Percentiles rank a stretch among this genome's conserved stretches.
Evolutionary conservation across 257 asterid genomes (phyloP).

Genomic region (Penstemon eatonii): DNA sequence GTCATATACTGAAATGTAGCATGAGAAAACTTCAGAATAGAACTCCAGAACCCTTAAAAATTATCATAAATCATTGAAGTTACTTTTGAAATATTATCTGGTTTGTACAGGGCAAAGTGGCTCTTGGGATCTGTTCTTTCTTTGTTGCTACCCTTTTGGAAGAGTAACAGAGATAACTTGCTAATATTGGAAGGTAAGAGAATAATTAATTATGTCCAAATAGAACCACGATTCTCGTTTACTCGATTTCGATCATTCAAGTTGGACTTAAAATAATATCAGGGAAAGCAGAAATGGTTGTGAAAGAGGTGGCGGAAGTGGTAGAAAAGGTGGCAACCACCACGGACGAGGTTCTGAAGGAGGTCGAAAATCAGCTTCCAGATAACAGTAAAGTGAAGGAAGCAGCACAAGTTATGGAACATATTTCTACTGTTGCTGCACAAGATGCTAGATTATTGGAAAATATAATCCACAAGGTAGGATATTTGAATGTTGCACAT

Average conservation of each 20-base stretch:
- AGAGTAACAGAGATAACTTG: conserved; percentile 47
- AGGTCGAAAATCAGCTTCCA: conserved; percentile 55
- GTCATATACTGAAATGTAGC: background rate
- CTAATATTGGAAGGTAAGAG: conserved; percentile 55
- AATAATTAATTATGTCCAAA: too few relatives aligned
- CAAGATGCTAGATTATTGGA: conserved; percentile 54
- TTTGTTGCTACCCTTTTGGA: conserved; percentile 57
- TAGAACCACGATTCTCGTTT: too few relatives aligned
- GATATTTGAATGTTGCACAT: too few relatives aligned
- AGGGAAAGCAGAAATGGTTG: conserved; percentile 52
- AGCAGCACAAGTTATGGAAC: conserved; percentile 57
- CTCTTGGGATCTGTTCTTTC: conserved; percentile 52
- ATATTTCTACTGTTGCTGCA: conserved; percentile 42
- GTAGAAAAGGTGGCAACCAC: conserved; percentile 58
- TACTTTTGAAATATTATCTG: too few relatives aligned
- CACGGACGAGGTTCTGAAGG: conserved; percentile 46
- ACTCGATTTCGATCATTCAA: background rate
- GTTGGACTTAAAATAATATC: conserved; percentile 4
- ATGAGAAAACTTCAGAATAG: background rate
- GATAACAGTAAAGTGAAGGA: conserved; percentile 55
- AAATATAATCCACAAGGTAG: conserved; percentile 46
- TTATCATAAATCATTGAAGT: too few relatives aligned
- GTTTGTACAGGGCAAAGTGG: conserved; percentile 58
- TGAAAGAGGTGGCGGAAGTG: conserved; percentile 54
- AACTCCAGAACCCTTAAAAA: too few relatives aligned